Evolutionary conservation across 768 basidiomycete species (phyloP).

Genomic region (Mycena leptocephala): DNA sequence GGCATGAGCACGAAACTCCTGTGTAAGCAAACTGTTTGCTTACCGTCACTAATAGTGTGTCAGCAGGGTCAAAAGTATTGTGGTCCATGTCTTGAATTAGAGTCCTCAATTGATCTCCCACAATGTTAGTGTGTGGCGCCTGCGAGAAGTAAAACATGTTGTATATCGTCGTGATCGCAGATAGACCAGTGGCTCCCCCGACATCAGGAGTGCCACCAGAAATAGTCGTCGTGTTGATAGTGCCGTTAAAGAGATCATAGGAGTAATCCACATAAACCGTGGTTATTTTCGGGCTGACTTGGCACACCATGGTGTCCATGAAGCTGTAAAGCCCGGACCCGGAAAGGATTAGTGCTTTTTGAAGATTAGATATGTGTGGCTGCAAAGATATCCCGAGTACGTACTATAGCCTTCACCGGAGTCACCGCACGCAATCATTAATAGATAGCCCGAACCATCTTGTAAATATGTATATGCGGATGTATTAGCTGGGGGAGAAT

Average conservation of each 20-base stretch:
- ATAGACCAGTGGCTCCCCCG: background rate
- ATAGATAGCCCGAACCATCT: no score
- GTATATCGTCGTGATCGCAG: background rate
- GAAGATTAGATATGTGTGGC: no score
- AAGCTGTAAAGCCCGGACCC: background rate
- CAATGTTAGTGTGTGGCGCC: background rate
- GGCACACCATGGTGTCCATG: background rate
- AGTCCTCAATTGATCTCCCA: background rate
- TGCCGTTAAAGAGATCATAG: background rate
- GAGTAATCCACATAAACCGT: background rate
- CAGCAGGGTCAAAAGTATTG: no score
- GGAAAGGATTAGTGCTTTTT: background rate
- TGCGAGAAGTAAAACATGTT: background rate
- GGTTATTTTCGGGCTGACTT: background rate
- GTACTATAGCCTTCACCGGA: background rate
- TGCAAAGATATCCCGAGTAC: background rate
- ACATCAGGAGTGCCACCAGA: background rate
- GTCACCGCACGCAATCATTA: no score
- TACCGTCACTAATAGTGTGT: background rate
- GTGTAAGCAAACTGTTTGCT: background rate
- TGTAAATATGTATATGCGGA: no score
- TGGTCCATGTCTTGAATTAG: background rate
- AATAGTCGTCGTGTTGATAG: background rate
- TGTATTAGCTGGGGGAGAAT: no score
- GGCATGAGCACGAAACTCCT: background rate